These are phyloP conservation scores for Lachancea nothofagi DNA, from an alignment of 805 yeast genomes.

Conservation along the genomic window DNA sequence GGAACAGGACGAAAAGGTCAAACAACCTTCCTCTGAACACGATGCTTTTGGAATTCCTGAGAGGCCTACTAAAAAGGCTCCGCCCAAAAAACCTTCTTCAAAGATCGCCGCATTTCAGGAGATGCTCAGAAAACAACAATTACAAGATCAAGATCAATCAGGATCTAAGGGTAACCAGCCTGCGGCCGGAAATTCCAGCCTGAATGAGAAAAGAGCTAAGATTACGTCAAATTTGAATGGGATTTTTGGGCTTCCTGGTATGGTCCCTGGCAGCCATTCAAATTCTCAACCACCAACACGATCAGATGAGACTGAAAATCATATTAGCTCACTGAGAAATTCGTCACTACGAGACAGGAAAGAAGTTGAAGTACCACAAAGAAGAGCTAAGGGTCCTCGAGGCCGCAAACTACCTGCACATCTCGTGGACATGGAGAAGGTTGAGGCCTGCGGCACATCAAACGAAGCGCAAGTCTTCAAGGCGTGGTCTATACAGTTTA, in stretches of 20 bases:
- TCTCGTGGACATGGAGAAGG: conserved; percentile 37
- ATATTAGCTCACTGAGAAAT: conserved; percentile 2
- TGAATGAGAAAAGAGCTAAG: conserved; percentile 37
- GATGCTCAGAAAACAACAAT: conserved; percentile 53
- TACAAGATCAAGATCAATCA: conserved; percentile 31
- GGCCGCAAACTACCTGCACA: conserved; percentile 61
- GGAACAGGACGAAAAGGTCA: not conserved
- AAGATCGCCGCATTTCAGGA: conserved; percentile 79
- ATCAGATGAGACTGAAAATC: conserved; percentile 11
- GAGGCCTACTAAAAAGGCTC: conserved; percentile 36
- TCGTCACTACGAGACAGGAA: not conserved
- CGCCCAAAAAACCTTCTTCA: conserved; percentile 73
- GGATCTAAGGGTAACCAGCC: conserved; percentile 16
- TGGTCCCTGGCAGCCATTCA: conserved; percentile 33
- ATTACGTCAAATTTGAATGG: conserved; percentile 59
- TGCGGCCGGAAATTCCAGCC: conserved; percentile 10
- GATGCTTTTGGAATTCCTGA: conserved; percentile 11
- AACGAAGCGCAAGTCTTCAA: conserved; percentile 21
- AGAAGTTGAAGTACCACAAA: conserved; percentile 32
- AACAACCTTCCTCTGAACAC: not conserved
- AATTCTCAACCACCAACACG: conserved; percentile 16
- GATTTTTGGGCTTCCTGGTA: conserved; percentile 53
- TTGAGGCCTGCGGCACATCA: conserved; percentile 17
- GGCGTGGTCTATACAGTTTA: conserved; percentile 19
- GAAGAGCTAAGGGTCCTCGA: conserved; percentile 67